A percentile compares a stretch with the other conserved stretches of the same genome.
phyloP scores from a whole-genome alignment of 306 rosid genomes.

The Cucumis hystrix region DNA sequence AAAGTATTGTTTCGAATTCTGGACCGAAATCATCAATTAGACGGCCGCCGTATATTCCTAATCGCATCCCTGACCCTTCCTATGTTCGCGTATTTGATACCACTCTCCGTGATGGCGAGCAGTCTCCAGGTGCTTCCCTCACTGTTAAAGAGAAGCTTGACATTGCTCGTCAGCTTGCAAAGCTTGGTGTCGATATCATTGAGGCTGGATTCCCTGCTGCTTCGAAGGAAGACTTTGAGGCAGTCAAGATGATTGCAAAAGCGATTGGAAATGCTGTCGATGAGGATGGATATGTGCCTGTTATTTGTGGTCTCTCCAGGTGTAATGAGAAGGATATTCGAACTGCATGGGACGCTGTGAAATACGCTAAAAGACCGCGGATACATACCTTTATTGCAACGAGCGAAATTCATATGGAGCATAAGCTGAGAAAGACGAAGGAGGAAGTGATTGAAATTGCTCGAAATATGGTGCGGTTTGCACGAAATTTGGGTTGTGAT shows the following conservation, averaged over 20 bases:
- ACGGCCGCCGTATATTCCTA: constrained; percentile 81
- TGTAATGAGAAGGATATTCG: constrained; percentile 73
- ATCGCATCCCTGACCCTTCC: constrained; percentile 56
- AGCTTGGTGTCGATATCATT: constrained; percentile 84
- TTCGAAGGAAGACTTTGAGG: constrained; percentile 73
- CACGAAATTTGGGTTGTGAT: constrained; percentile 72
- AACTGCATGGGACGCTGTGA: constrained; percentile 89
- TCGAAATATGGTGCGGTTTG: constrained; percentile 57
- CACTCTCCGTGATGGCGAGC: constrained; percentile 98
- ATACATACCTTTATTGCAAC: constrained; percentile 89
- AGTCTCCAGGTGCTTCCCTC: constrained; percentile 94
- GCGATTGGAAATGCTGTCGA: constrained; percentile 75
- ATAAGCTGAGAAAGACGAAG: constrained; percentile 60
- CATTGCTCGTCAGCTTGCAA: constrained; percentile 73
- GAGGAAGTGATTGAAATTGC: constrained; percentile 65
- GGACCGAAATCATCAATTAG: neutral
- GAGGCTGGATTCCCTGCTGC: constrained; percentile 94
- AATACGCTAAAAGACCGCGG: constrained; percentile 67
- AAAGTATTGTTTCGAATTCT: neutral
- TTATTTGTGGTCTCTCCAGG: constrained; percentile 75
- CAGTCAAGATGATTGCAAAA: constrained; percentile 51
- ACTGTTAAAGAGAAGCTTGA: constrained; percentile 81
- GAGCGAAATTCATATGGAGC: constrained; percentile 75
- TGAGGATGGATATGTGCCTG: constrained; percentile 61
- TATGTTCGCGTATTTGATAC: constrained; percentile 89